These are phyloP conservation scores for Plasmodium gonderi DNA, from an alignment of 169 alveolate genomes.

Conservation along the genomic window DNA sequence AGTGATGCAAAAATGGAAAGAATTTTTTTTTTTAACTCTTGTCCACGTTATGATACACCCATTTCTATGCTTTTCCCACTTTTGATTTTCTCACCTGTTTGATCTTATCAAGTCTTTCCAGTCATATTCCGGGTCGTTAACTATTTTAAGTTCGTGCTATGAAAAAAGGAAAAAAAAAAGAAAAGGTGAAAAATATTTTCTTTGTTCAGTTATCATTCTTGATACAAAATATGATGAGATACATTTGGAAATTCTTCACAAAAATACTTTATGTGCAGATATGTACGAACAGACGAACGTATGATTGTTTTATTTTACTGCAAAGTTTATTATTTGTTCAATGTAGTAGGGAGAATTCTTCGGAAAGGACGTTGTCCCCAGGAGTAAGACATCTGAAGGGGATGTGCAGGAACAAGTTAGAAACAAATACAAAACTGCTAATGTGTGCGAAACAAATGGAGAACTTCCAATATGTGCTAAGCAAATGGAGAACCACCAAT, in stretches of 20 bases:
- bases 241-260: neutral
- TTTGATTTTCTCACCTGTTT: slow-evolving; percentile 31
- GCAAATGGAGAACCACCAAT: neutral
- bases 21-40: neutral
- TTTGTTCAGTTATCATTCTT: neutral
- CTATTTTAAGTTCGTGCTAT: slow-evolving; percentile 73
- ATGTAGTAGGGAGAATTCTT: slow-evolving; percentile 45
- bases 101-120: slow-evolving; percentile 77
- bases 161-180: neutral
- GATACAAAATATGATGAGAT: neutral
- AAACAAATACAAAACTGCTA: neutral
- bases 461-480: too few relatives aligned
- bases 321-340: slow-evolving; percentile 72
- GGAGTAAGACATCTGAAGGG: slow-evolving; percentile 41
- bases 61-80: neutral
- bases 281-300: neutral
- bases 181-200: neutral
- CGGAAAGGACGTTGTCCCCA: slow-evolving; percentile 67
- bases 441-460: neutral
- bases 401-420: neutral
- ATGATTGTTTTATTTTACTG: slow-evolving; percentile 20
- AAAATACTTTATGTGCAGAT: neutral
- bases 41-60: too few relatives aligned
- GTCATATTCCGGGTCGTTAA: slow-evolving; percentile 76
- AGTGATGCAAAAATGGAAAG: neutral